Base-by-base conservation (phyloP, 352 stramenopile species). In the Pythium apleroticum region DNA sequence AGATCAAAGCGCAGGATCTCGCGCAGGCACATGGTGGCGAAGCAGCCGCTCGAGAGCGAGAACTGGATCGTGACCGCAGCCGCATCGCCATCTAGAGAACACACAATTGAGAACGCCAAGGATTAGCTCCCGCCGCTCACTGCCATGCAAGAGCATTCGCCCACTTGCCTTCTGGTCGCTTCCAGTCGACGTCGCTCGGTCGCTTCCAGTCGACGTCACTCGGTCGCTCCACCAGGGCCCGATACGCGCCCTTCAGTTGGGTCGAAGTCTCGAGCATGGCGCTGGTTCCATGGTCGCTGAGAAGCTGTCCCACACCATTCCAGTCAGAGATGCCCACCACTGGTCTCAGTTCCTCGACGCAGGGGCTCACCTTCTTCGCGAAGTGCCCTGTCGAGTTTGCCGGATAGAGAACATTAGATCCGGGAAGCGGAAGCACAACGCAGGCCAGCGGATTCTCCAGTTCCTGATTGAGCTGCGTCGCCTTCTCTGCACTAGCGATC, bases 11-110 rank as follows among this genome's bases (percentile, higher is more conserved):
- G 69, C 50, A 93, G 64, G 37, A 91, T 63, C 57, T 92, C 80
- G 25, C 86, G 86, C 11, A 94, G 68, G 59, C 81, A 90, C 78
- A 94, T 92, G 4, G 86, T 94, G 15, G 86, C 86, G 61, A 92
- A 94, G 20, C 73, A 86, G 3, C 86, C 86, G 41, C 72, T 86
- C 10, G 75, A 67, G 9, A 93, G 72, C 20, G 76, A 77, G 46
- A 94, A 91, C 52, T 75, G 73, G 37, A 86, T 27, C 35, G 72
- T 60, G n/a, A 77, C 28, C 19, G 53, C 67, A 60, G 33, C 20
- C 22, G 10, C 27, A 17, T 46, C 63, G n/a, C 37, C 53, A 60
- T 11, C 25, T 43, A n/a, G 15, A 25, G 37, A 63, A 46, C 41
- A 45, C 28, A 69, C 45, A 54, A 57, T 15, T 4, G 14, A 61